Evolutionary conservation across 768 basidiomycete species (phyloP), one percentile per base, ranked within the genome.

Genomic region (Chlorophyllum brunneum): DNA sequence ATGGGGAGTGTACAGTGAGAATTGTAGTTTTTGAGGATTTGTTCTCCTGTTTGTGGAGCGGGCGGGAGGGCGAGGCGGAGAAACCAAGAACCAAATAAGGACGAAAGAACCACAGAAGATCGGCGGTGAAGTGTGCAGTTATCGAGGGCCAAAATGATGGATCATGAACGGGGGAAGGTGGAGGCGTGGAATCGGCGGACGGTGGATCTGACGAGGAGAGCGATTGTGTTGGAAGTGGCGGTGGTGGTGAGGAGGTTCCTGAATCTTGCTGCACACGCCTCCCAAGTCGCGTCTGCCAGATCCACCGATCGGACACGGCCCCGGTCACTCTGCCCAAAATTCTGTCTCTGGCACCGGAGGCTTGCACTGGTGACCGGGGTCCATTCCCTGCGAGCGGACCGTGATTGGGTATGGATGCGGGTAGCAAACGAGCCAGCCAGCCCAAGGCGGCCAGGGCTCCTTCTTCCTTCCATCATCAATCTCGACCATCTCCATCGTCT

Each of bases 391-490:
- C 29, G 42, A 37, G 38, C 49, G 49, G 49, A 51, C 49, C 49
- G 49, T 41, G 30, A 40, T 30, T 37, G 18, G 47, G 47, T 23
- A 37, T 37, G 38, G 38, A 49, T 49, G 48, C 38, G 48, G 49
- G 40, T 51, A 34, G 40, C 49, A 51, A 51, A 51, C 39, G 34
- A 42, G 43, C 40, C 30, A 51, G 40, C 40, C 48, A 51, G 39
- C 36, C 48, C 37, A 50, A 51, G 6, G 51, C 51, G 18, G 42
- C 8, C 41, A 36, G 39, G 18, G 10, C 37, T 31, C 42, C 42
- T 52, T 52, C 42, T 24, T 37, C 42, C 43, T 51, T 42, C 49
- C 49, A 42, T 50, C 48, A 41, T 39, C 48, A 51, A 42, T 34
- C 31, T 31, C 11, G 18, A 22, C 45, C 31, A 7, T 50, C n/a